Evolutionary conservation across 2,329 filamentous ascomycete species (phyloP).

Genomic region (Fusarium sterilihyphosum): DNA sequence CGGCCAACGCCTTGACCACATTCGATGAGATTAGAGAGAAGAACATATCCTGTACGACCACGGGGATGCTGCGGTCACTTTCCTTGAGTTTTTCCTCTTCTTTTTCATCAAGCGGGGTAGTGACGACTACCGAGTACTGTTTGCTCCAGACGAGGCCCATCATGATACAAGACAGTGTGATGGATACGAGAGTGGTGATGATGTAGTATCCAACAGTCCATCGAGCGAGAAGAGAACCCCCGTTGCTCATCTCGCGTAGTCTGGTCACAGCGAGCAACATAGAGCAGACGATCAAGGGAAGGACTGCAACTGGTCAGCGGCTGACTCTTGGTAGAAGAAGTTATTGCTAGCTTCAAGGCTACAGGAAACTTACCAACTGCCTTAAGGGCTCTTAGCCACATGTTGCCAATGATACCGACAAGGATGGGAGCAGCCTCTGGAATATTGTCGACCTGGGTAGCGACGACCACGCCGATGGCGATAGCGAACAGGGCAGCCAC

Average conservation of each 20-base stretch:
- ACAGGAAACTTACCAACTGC: constrained; percentile 54
- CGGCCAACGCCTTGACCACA: constrained; percentile 57
- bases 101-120: constrained; percentile 1
- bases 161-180: constrained; percentile 58
- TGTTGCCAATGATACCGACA: constrained; percentile 58
- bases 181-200: constrained; percentile 59
- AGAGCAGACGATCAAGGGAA: constrained; percentile 62
- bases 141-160: constrained; percentile 59
- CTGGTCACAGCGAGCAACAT: constrained; percentile 62
- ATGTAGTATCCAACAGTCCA: constrained; percentile 63
- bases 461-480: constrained; percentile 58
- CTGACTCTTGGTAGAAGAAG: not conserved
- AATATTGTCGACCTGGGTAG: constrained; percentile 53
- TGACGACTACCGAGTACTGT: constrained; percentile 52
- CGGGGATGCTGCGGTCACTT: constrained; percentile 37
- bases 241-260: constrained; percentile 57
- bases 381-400: constrained; percentile 61
- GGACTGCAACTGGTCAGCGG: constrained; percentile 47
- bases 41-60: constrained; percentile 60
- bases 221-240: constrained; percentile 55
- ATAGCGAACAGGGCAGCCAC: constrained; percentile 59
- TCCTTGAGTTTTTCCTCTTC: not conserved
- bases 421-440: constrained; percentile 54
- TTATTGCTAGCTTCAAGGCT: not conserved
- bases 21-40: constrained; percentile 61